A percentile compares a stretch with the other conserved stretches of the same genome.
phyloP scores from a whole-genome alignment of 2,329 filamentous ascomycete species.

The Colletotrichum noveboracense region DNA sequence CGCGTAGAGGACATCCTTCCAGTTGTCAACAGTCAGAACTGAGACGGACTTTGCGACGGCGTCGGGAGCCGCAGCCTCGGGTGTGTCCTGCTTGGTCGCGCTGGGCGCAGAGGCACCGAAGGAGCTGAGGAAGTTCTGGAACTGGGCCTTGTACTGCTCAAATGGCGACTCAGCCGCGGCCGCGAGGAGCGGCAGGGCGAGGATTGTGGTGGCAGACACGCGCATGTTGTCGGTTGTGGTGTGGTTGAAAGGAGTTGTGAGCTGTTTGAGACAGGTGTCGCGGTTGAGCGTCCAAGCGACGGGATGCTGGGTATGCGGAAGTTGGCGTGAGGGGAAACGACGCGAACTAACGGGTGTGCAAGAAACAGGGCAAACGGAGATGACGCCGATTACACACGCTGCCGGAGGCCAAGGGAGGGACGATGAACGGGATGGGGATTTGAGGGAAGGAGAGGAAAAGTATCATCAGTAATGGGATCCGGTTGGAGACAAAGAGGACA shows the following conservation, averaged over 20 bases:
- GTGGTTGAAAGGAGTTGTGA: slow-evolving; percentile 9
- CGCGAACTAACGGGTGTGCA: neutral
- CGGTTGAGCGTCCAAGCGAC: slow-evolving; percentile 1
- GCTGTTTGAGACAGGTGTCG: slow-evolving; percentile 15
- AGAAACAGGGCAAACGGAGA: neutral
- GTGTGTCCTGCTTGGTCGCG: slow-evolving; percentile 46
- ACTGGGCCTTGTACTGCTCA: slow-evolving; percentile 66
- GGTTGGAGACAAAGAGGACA: slow-evolving; percentile 11
- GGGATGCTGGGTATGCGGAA: neutral
- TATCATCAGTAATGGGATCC: neutral
- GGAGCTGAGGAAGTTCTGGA: slow-evolving; percentile 68
- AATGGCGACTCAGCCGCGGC: slow-evolving; percentile 56
- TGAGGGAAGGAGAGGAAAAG: neutral
- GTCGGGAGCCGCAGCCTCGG: slow-evolving; percentile 47
- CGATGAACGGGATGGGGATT: slow-evolving; percentile 1
- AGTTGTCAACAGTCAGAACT: slow-evolving; percentile 69
- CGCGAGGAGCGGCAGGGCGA: slow-evolving; percentile 62
- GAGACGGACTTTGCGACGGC: slow-evolving; percentile 48
- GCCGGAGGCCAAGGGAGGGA: slow-evolving; percentile 12
- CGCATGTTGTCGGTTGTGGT: slow-evolving; percentile 50
- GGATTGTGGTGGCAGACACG: slow-evolving; percentile 56
- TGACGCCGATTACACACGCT: neutral
- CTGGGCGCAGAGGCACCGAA: slow-evolving; percentile 57
- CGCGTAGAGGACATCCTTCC: slow-evolving; percentile 70
- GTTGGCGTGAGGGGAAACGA: slow-evolving; percentile 11